phyloP scores from a whole-genome alignment of 495 filamentous ascomycete genomes.

The Xylaria nigripes region DNA sequence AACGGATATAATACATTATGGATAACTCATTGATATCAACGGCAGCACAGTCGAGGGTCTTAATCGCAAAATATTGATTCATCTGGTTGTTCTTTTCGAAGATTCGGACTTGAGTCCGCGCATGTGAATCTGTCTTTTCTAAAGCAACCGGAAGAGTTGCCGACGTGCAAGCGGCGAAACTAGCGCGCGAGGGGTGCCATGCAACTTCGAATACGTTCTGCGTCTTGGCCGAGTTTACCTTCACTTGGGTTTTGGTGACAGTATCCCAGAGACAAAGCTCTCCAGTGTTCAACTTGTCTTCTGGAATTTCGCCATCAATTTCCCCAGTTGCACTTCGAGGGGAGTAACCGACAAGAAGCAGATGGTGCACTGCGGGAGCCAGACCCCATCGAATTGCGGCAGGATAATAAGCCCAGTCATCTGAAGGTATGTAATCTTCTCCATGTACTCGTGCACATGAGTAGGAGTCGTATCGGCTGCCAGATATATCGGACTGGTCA shows the following conservation, averaged over 20 bases:
- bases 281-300: conserved; percentile 46
- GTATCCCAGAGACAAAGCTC: conserved; percentile 70
- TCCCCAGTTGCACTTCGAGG: conserved; percentile 45
- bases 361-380: conserved; percentile 37
- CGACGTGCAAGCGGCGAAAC: conserved; percentile 56
- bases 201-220: conserved; percentile 73
- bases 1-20: conserved; percentile 37
- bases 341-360: conserved; percentile 71
- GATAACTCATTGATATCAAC: conserved; percentile 82
- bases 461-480: conserved; percentile 28
- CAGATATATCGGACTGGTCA: conserved; percentile 18
- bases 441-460: conserved; percentile 43
- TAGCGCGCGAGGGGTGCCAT: conserved; percentile 59
- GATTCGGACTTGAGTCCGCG: conserved; percentile 43
- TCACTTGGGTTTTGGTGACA: conserved; percentile 36
- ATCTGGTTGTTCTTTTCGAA: conserved; percentile 28
- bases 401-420: conserved; percentile 55
- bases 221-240: conserved; percentile 43
- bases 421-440: conserved; percentile 34
- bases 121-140: conserved; percentile 32
- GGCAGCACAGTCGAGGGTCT: conserved; percentile 61
- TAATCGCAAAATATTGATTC: conserved; percentile 29
- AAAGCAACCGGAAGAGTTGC: conserved; percentile 30
- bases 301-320: conserved; percentile 44
- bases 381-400: conserved; percentile 69